Conservation (phyloP, 176 grass and related monocot genomes). For the Hyparrhenia diplandra region DNA sequence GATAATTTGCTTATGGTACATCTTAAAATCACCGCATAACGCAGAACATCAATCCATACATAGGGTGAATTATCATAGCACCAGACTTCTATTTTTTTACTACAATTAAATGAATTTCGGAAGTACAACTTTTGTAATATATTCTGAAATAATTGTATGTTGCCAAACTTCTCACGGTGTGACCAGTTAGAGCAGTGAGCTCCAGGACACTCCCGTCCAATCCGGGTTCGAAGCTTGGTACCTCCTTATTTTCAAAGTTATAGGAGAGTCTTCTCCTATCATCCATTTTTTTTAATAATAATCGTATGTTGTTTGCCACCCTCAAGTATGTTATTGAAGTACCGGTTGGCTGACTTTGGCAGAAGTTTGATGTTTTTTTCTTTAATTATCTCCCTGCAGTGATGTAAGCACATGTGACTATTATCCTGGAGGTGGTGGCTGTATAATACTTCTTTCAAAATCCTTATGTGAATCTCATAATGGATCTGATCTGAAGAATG, state of each 20-base stretch:
- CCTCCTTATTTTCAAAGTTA: no score
- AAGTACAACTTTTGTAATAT: not conserved
- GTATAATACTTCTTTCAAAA: constrained; percentile 55
- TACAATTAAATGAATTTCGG: constrained; percentile 8
- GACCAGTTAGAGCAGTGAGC: no score
- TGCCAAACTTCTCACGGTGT: no score
- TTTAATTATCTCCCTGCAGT: constrained; percentile 38
- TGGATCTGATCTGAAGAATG: constrained; percentile 52
- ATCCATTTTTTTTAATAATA: no score
- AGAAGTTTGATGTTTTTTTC: constrained; percentile 3
- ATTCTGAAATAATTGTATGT: not conserved
- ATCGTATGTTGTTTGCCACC: constrained; percentile 7
- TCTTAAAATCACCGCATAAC: not conserved
- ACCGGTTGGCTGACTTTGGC: not conserved
- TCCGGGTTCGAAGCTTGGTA: no score
- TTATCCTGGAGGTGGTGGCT: constrained; percentile 64
- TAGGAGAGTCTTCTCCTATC: no score
- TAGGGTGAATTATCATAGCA: not conserved
- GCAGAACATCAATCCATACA: not conserved
- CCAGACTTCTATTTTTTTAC: not conserved
- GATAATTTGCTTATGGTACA: not conserved
- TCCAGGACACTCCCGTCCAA: no score
- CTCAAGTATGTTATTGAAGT: not conserved
- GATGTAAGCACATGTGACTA: constrained; percentile 44
- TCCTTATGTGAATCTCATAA: constrained; percentile 26